Conservation (phyloP, 2,329 filamentous ascomycete genomes). For the Scortechinia acanthostroma region DNA sequence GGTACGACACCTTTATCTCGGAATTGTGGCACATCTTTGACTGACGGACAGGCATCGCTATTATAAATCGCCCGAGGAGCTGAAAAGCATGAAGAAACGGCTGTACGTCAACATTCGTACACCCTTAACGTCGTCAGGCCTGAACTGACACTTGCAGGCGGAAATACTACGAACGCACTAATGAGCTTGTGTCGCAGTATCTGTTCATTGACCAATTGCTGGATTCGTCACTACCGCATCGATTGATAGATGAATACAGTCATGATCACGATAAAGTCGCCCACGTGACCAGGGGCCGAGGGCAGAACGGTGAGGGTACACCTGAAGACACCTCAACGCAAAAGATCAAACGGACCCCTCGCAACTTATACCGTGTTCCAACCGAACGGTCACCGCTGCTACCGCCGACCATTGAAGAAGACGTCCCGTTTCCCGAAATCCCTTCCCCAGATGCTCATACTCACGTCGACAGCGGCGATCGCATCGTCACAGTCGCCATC, state of each 20-base stretch:
- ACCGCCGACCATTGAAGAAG: constrained; percentile 29
- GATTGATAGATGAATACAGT: constrained; percentile 87
- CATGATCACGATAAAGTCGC: constrained; percentile 48
- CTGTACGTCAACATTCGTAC: constrained; percentile 32
- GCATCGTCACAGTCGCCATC: constrained; percentile 78
- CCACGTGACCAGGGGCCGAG: constrained; percentile 49
- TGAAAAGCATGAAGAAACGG: constrained; percentile 65
- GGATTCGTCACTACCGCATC: constrained; percentile 85
- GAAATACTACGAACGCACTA: constrained; percentile 81
- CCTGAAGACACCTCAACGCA: constrained; percentile 21
- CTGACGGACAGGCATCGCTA: too few relatives aligned
- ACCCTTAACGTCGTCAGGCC: constrained; percentile 2
- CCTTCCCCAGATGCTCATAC: constrained; percentile 43
- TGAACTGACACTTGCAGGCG: constrained; percentile 36
- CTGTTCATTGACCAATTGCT: constrained; percentile 86
- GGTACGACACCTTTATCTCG: too few relatives aligned
- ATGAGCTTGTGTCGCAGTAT: constrained; percentile 83
- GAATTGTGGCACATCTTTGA: too few relatives aligned
- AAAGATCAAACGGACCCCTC: constrained; percentile 72
- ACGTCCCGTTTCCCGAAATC: background rate
- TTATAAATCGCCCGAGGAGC: constrained; percentile 73
- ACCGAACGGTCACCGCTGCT: constrained; percentile 66
- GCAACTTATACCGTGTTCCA: constrained; percentile 68
- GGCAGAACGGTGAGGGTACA: constrained; percentile 59
- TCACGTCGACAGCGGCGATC: constrained; percentile 65